Percentiles rank a stretch among this genome's conserved stretches.
These are phyloP conservation scores for Candida silvatica DNA, from an alignment of 805 yeast genomes.

Conservation along the genomic window DNA sequence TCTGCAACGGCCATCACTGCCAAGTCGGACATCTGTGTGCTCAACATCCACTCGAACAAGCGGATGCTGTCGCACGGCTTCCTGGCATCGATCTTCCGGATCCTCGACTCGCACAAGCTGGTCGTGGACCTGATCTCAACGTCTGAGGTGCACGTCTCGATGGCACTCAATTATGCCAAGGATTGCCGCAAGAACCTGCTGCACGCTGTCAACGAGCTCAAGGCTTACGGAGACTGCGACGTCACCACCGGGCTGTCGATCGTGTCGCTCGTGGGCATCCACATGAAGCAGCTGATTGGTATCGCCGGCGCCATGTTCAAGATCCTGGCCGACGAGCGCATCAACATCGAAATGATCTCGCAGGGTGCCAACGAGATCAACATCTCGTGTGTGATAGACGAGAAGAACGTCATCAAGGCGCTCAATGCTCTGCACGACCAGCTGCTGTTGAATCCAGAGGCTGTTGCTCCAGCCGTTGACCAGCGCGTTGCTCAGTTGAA, in stretches of 20 bases:
- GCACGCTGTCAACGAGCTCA: conserved; percentile 70
- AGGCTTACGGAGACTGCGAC: conserved; percentile 81
- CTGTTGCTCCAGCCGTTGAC: conserved; percentile 29
- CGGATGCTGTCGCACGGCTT: conserved; percentile 92
- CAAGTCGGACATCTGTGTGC: conserved; percentile 83
- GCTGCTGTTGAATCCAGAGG: conserved; percentile 42
- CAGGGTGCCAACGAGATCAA: conserved; percentile 99
- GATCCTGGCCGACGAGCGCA: conserved; percentile 81
- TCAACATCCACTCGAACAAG: conserved; percentile 90
- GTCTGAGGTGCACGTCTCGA: conserved; percentile 95
- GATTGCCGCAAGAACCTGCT: conserved; percentile 46
- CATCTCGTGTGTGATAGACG: conserved; percentile 89
- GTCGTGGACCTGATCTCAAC: conserved; percentile 96
- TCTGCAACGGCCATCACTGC: conserved; percentile 96
- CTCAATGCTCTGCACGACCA: conserved; percentile 77
- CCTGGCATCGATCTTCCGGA: conserved; percentile 81
- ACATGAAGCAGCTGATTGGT: conserved; percentile 94
- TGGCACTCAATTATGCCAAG: conserved; percentile 86
- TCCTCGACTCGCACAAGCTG: conserved; percentile 71
- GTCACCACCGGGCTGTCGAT: conserved; percentile 83
- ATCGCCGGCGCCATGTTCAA: conserved; percentile 97
- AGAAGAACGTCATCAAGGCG: conserved; percentile 76
- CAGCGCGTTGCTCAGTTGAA: conserved; percentile 38
- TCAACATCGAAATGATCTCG: conserved; percentile 95
- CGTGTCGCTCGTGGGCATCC: conserved; percentile 90